Evolutionary conservation across 805 yeast species (phyloP).

Genomic region (Saccharomycopsis capsularis): DNA sequence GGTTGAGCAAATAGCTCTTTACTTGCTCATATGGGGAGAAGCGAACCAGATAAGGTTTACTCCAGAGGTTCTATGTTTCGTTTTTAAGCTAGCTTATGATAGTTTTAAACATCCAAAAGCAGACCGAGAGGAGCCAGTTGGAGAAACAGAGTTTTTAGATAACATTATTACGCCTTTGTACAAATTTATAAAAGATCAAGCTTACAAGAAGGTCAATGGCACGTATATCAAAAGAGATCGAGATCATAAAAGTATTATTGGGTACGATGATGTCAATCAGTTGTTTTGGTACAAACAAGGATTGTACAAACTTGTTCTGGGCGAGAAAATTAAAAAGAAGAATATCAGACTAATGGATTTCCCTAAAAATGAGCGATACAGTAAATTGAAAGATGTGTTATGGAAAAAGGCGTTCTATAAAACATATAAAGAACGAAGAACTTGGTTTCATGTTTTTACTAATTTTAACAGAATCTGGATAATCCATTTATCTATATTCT

Average conservation of each 20-base stretch:
- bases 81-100: conserved; percentile 50
- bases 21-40: conserved; percentile 81
- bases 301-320: conserved; percentile 80
- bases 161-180: conserved; percentile 88
- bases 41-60: conserved; percentile 85
- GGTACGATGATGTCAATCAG: conserved; percentile 98
- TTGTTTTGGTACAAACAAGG: conserved; percentile 99
- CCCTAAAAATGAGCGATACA: conserved; percentile 83
- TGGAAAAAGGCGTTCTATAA: conserved; percentile 92
- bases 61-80: conserved; percentile 47
- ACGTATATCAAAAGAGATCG: conserved; percentile 78
- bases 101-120: conserved; percentile 29
- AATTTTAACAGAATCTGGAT: conserved; percentile 98
- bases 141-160: conserved; percentile 73
- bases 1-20: conserved; percentile 71
- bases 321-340: conserved; percentile 46
- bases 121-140: no score
- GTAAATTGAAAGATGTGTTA: conserved; percentile 79
- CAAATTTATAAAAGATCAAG: conserved; percentile 71
- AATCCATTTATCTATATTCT: conserved; percentile 78
- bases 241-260: conserved; percentile 74
- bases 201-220: conserved; percentile 74
- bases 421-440: conserved; percentile 90
- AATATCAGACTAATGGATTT: conserved; percentile 83
- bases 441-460: conserved; percentile 93